phyloP scores from a whole-genome alignment of 2,329 filamentous ascomycete genomes.

The Venturia aucupariae region DNA sequence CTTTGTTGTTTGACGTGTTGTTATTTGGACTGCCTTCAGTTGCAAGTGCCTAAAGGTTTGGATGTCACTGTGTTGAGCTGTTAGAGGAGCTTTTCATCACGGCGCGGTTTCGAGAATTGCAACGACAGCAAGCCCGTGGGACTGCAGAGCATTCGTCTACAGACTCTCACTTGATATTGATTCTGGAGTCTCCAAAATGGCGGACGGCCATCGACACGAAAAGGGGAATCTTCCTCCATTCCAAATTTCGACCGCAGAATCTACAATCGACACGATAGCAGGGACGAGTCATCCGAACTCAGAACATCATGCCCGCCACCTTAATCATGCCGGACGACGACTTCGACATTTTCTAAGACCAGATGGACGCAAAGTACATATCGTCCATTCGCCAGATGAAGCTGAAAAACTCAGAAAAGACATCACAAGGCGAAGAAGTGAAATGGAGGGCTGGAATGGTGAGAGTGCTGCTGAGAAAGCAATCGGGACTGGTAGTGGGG shows the following conservation, averaged over 20 bases:
- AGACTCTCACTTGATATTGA: background rate
- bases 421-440: slow-evolving; percentile 29
- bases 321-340: slow-evolving; percentile 29
- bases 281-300: background rate
- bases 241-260: background rate
- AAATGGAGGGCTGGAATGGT: slow-evolving; percentile 30
- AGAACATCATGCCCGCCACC: slow-evolving; percentile 5
- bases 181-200: background rate
- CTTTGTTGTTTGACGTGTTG: background rate
- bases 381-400: slow-evolving; percentile 48
- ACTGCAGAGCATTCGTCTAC: background rate
- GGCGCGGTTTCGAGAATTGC: background rate
- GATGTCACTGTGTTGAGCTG: background rate
- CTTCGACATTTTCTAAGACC: slow-evolving; percentile 47
- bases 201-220: background rate
- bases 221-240: background rate
- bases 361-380: slow-evolving; percentile 47
- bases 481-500: slow-evolving; percentile 24
- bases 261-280: background rate
- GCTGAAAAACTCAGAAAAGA: slow-evolving; percentile 38
- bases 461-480: slow-evolving; percentile 40
- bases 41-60: background rate
- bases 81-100: background rate
- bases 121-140: background rate
- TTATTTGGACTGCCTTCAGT: background rate